Conservation (phyloP, 169 alveolate species). For the Toxoplasma gondii region DNA sequence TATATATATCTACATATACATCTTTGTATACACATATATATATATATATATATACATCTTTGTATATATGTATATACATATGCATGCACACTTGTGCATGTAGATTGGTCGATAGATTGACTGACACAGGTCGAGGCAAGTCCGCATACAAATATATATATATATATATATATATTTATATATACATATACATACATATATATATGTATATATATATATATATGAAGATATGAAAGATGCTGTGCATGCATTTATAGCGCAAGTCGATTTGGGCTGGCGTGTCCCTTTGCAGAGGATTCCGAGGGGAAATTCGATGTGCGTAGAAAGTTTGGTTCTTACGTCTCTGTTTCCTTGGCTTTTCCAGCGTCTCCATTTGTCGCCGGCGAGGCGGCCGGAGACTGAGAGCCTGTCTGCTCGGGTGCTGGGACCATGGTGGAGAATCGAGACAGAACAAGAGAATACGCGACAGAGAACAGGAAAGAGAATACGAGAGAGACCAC, state of each 20-base stretch:
- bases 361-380: conserved; percentile 14
- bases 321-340: background rate
- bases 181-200: background rate
- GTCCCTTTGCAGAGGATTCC: background rate
- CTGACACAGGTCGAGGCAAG: background rate
- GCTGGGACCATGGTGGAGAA: background rate
- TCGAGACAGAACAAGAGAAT: background rate
- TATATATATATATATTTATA: background rate
- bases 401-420: background rate
- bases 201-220: background rate
- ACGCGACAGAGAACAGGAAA: background rate
- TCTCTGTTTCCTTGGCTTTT: background rate
- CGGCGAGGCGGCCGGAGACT: background rate
- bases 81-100: background rate
- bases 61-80: background rate
- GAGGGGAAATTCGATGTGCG: background rate
- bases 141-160: background rate
- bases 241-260: background rate
- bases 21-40: too few species aligned
- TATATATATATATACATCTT: too few species aligned
- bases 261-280: background rate
- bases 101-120: background rate
- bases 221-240: background rate
- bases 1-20: too few species aligned
- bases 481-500: background rate